Conservation (phyloP, 2,329 filamentous ascomycete species). For the Fusarium nygamai region DNA sequence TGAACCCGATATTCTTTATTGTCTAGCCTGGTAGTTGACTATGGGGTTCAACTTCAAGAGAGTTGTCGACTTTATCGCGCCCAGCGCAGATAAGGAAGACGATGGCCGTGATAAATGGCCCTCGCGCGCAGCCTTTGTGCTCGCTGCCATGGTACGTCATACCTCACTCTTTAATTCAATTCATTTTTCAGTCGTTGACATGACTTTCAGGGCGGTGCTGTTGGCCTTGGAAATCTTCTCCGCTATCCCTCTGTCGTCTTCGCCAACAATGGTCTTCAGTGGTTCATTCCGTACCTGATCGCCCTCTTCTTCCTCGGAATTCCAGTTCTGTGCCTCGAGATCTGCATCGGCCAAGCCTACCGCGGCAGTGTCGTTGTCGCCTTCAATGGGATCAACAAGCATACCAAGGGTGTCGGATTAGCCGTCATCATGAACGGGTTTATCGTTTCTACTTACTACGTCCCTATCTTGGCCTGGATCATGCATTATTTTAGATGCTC, state of each 20-base stretch:
- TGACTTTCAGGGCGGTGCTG: not conserved
- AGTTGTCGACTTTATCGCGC: not conserved
- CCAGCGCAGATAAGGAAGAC: not conserved
- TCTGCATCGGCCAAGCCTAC: conserved; percentile 73
- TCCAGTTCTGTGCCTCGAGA: conserved; percentile 61
- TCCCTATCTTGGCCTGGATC: conserved; percentile 63
- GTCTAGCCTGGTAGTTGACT: not conserved
- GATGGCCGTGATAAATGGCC: not conserved
- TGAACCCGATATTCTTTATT: not conserved
- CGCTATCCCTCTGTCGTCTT: not conserved
- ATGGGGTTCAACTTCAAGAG: not conserved
- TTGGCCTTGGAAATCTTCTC: conserved; percentile 6
- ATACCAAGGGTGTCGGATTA: conserved; percentile 62
- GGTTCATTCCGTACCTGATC: conserved; percentile 4
- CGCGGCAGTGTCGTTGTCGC: conserved; percentile 61
- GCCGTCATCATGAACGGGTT: conserved; percentile 61
- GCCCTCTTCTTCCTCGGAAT: conserved; percentile 53
- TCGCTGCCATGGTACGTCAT: not conserved
- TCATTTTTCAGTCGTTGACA: not conserved
- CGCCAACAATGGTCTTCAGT: not conserved
- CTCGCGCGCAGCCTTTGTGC: not conserved
- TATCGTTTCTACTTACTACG: conserved; percentile 61
- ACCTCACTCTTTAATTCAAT: not conserved
- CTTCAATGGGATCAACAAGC: conserved; percentile 57
- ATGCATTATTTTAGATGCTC: conserved; percentile 64